Conservation (phyloP, 768 basidiomycete genomes). For the Lactarius pseudohatsudake region DNA sequence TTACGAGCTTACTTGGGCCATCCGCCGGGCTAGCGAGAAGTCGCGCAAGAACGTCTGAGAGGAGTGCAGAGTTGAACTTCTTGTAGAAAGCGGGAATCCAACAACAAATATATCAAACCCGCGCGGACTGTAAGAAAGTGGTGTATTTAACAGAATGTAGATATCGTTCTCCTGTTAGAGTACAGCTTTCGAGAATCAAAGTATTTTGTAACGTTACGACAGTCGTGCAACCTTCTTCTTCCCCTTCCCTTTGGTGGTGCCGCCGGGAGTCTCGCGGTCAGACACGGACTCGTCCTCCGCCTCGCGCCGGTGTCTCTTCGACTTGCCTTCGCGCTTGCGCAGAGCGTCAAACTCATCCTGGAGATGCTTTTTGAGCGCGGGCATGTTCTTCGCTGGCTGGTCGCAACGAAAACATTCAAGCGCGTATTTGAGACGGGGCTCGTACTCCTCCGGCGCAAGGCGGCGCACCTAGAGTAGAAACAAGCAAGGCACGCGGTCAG, state of each 20-base stretch:
- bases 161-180: slow-evolving; percentile 3
- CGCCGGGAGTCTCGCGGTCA: background rate
- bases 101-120: slow-evolving; percentile 7
- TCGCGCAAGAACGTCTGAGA: slow-evolving; percentile 42
- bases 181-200: slow-evolving; percentile 9
- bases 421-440: slow-evolving; percentile 62
- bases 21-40: slow-evolving; percentile 74
- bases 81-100: background rate
- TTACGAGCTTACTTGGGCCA: slow-evolving; percentile 93
- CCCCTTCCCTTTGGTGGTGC: background rate
- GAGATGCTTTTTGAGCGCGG: slow-evolving; percentile 71
- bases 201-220: background rate
- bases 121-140: slow-evolving; percentile 4
- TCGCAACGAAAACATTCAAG: slow-evolving; percentile 74
- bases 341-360: slow-evolving; percentile 63
- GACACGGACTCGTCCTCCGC: background rate
- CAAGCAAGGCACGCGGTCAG: background rate
- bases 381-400: slow-evolving; percentile 64
- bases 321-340: slow-evolving; percentile 22
- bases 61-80: background rate
- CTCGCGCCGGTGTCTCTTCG: slow-evolving; percentile 20
- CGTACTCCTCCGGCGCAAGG: slow-evolving; percentile 54
- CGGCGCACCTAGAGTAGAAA: slow-evolving; percentile 28
- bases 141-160: slow-evolving; percentile 8
- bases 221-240: background rate